A percentile compares a stretch with the other conserved stretches of the same genome.
These are phyloP conservation scores for Biancaea sappan DNA, from an alignment of 306 rosid genomes.

Conservation along the genomic window DNA sequence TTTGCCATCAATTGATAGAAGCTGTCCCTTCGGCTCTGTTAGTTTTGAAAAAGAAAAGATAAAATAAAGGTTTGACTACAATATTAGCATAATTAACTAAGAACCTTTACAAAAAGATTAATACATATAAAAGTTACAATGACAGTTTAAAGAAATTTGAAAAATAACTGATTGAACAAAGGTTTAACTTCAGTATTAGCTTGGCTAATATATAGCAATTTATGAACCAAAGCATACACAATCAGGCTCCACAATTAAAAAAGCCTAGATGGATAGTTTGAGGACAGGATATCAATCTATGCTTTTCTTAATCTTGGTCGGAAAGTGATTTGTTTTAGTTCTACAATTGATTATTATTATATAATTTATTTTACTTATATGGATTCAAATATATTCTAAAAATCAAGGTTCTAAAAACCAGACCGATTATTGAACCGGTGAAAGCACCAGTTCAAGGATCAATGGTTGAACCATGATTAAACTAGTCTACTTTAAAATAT, in stretches of 20 bases:
- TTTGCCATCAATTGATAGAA: conserved; percentile 89
- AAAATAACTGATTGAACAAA: background rate
- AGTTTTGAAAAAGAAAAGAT: conserved; percentile 27
- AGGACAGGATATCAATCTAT: background rate
- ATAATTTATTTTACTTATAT: background rate
- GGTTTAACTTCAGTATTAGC: background rate
- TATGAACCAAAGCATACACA: background rate
- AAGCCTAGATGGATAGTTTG: background rate
- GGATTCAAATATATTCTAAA: background rate
- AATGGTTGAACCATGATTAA: too few relatives aligned
- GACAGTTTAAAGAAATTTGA: conserved; percentile 13
- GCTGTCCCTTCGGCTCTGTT: conserved; percentile 97
- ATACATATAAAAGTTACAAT: conserved; percentile 16
- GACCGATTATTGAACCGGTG: too few relatives aligned
- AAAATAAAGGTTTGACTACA: conserved; percentile 15
- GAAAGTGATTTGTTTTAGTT: background rate
- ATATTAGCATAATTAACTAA: conserved; percentile 2
- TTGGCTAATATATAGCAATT: background rate
- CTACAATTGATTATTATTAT: background rate
- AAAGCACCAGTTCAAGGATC: too few relatives aligned
- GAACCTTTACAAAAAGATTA: conserved; percentile 23
- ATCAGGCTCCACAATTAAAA: background rate
- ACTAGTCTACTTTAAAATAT: too few relatives aligned
- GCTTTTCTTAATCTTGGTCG: background rate
- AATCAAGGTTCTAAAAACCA: too few relatives aligned